These are phyloP conservation scores for Microcos paniculata DNA, from an alignment of 345 rosid species.

Conservation along the genomic window DNA sequence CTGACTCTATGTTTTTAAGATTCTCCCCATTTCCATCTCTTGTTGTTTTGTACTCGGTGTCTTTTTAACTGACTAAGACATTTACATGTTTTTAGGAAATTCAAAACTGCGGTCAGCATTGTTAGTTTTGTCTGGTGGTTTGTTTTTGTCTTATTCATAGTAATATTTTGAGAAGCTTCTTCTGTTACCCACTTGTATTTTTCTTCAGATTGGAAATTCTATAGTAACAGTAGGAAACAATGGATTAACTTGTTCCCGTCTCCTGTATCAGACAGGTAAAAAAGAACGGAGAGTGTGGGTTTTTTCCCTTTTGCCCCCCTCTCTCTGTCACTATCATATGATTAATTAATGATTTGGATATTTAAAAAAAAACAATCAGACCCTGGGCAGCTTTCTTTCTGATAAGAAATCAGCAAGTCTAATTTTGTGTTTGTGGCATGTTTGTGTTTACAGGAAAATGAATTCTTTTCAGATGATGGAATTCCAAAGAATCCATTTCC, in stretches of 20 bases:
- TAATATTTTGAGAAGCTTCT: conserved; percentile 15
- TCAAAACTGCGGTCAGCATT: conserved; percentile 20
- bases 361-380: not conserved
- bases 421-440: conserved; percentile 1
- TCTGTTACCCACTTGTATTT: not conserved
- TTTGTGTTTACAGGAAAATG: conserved; percentile 54
- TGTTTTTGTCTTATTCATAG: conserved; percentile 20
- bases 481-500: conserved; percentile 74
- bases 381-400: not conserved
- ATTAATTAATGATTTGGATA: conserved; percentile 24
- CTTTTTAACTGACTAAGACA: conserved; percentile 16
- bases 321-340: not conserved
- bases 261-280: not conserved
- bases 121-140: conserved; percentile 16
- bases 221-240: conserved; percentile 5
- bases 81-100: conserved; percentile 7
- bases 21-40: conserved; percentile 5
- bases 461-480: conserved; percentile 73
- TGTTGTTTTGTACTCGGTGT: not conserved
- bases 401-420: not conserved
- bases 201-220: conserved; percentile 8
- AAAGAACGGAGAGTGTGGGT: not conserved
- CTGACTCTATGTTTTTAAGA: not conserved
- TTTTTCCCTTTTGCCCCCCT: not conserved
- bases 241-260: not conserved